These are phyloP conservation scores for Mediolabrus comicus DNA, from an alignment of 108 stramenopile species.

Conservation along the genomic window DNA sequence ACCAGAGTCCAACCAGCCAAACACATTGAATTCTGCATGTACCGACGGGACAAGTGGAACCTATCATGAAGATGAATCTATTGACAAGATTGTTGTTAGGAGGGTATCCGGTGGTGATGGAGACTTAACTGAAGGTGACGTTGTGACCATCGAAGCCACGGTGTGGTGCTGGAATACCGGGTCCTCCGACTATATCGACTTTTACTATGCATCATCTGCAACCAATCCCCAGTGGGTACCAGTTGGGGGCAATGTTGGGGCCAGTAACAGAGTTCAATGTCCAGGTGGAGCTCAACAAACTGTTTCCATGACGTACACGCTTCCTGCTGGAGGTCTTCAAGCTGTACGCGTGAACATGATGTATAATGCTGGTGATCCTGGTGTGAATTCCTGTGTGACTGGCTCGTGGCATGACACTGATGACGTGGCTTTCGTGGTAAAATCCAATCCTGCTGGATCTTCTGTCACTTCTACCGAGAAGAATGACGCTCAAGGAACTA, in stretches of 20 bases:
- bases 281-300: not conserved
- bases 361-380: not conserved
- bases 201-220: not conserved
- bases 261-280: not conserved
- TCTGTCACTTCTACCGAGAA: not conserved
- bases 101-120: not conserved
- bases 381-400: not conserved
- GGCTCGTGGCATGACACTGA: not conserved
- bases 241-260: not conserved
- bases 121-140: not conserved
- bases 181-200: not conserved
- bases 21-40: constrained; percentile 23
- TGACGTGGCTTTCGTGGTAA: not conserved
- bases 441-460: not conserved
- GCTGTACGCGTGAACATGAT: not conserved
- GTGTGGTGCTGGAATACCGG: not conserved
- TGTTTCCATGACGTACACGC: not conserved
- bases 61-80: constrained; percentile 19
- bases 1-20: constrained; percentile 6
- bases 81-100: constrained; percentile 23
- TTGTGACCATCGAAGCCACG: not conserved
- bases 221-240: not conserved
- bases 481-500: not conserved
- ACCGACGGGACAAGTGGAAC: constrained; percentile 12
- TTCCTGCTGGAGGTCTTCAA: not conserved